phyloP scores from a whole-genome alignment of 176 grass and related monocot species.

The sorghum (Sorghum bicolor) region Sorghum_bicolor_NCBIv3 NC_012871.2:68600501-68601000 shows the following conservation, averaged over 20 bases:
- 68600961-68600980: constrained; percentile 4
- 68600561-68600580: no score
- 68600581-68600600: neutral
- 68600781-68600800: constrained; percentile 2
- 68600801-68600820: constrained; percentile 7
- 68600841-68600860: constrained; percentile 20
- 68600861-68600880: neutral
- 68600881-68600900: constrained; percentile 2
- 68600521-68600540: no score
- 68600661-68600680: constrained; percentile 3
- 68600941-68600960: neutral
- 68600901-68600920: neutral
- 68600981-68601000: neutral
- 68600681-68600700: constrained; percentile 2
- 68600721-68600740: neutral
- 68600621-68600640: neutral
- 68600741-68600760: neutral
- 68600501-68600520: no score
- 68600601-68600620: neutral
- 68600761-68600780: constrained; percentile 21
- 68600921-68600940: neutral
- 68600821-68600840: constrained; percentile 23
- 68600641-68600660: constrained; percentile 1
- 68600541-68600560: no score
- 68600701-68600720: neutral